These are phyloP conservation scores for Populus euphratica DNA, from an alignment of 345 rosid genomes.

Conservation along the genomic window DNA sequence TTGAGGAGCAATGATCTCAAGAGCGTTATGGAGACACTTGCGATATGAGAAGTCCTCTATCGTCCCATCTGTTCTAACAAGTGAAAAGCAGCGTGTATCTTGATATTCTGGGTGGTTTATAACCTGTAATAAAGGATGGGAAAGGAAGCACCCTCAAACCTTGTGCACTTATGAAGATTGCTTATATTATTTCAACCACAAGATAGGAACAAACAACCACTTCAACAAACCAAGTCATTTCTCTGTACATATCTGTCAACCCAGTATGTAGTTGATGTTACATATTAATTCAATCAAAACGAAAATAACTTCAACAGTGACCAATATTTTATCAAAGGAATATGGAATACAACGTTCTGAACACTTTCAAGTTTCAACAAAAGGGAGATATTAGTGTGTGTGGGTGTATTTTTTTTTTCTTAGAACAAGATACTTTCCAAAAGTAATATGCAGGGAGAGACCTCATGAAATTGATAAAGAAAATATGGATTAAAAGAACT, in stretches of 20 bases:
- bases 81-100: slow-evolving; percentile 61
- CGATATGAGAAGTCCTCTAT: slow-evolving; percentile 79
- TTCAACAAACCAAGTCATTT: neutral
- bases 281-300: neutral
- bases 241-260: neutral
- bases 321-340: neutral
- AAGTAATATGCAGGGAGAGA: neutral
- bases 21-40: slow-evolving; percentile 72
- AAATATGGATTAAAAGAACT: neutral
- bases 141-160: neutral
- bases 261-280: neutral
- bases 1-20: slow-evolving; percentile 63
- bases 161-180: neutral
- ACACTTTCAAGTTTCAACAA: neutral
- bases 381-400: neutral
- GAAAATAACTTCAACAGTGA: neutral
- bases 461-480: neutral
- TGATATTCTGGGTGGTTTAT: slow-evolving; percentile 49
- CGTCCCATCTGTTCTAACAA: slow-evolving; percentile 68
- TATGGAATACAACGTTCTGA: neutral
- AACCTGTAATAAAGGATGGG: slow-evolving; percentile 40
- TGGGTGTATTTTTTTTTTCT: no score
- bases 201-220: neutral
- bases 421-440: neutral
- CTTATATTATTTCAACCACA: neutral